phyloP scores from a whole-genome alignment of 2,329 filamentous ascomycete genomes.

The Pyricularia sp. region DNA sequence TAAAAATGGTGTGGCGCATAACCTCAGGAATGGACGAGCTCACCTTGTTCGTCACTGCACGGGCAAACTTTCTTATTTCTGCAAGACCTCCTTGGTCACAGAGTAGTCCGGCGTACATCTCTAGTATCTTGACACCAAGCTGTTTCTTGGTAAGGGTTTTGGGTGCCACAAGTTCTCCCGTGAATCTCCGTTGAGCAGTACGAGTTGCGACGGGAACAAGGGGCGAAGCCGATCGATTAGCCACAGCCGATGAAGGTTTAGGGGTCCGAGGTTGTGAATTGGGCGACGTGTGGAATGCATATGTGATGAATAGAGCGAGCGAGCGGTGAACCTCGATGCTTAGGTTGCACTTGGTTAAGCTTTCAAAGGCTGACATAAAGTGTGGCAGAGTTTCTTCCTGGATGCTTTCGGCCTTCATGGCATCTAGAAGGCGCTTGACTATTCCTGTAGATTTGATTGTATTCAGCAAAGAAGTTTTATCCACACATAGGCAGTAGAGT shows the following conservation, averaged over 20 bases:
- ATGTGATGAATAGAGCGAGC: constrained; percentile 86
- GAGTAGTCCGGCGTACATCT: constrained; percentile 68
- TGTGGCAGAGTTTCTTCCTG: constrained; percentile 61
- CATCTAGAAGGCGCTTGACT: constrained; percentile 81
- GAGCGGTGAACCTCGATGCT: constrained; percentile 80
- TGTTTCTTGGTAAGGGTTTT: constrained; percentile 53
- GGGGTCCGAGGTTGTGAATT: constrained; percentile 42
- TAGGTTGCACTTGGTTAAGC: constrained; percentile 70
- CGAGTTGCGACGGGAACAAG: constrained; percentile 18
- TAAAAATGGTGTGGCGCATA: not conserved
- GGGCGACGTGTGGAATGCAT: constrained; percentile 61
- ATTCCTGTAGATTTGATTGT: constrained; percentile 48
- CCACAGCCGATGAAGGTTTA: constrained; percentile 26
- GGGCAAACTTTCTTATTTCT: constrained; percentile 79
- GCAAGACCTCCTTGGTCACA: constrained; percentile 61
- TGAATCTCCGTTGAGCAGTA: constrained; percentile 16
- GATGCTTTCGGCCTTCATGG: constrained; percentile 76
- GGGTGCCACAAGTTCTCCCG: constrained; percentile 23
- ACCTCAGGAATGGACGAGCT: constrained; percentile 13
- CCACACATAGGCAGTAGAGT: not conserved
- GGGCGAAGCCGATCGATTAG: constrained; percentile 27
- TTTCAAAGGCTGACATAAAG: constrained; percentile 71
- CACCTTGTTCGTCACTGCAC: constrained; percentile 91
- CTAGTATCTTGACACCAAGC: constrained; percentile 64
- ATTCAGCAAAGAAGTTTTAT: not conserved